Evolutionary conservation across 208 protist species (phyloP).

Genomic region (Jaenimonas drosophilae): DNA sequence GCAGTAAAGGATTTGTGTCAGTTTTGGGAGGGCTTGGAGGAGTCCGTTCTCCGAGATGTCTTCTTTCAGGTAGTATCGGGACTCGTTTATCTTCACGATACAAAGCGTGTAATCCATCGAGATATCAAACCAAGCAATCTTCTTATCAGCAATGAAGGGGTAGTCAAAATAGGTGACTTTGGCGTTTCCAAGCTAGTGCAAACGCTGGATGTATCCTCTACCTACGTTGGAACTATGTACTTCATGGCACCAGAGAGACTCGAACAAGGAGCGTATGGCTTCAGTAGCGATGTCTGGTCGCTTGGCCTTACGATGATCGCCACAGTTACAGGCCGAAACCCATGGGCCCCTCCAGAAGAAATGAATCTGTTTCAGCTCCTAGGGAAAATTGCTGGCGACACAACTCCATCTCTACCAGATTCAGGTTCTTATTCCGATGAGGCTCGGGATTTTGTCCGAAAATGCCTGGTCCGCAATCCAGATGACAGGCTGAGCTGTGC

Average conservation of each 20-base stretch:
- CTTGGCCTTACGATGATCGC: conserved; percentile 85
- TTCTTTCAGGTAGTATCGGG: conserved; percentile 84
- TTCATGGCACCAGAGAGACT: conserved; percentile 92
- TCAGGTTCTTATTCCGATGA: conserved; percentile 48
- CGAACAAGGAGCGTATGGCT: conserved; percentile 84
- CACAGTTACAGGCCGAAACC: conserved; percentile 73
- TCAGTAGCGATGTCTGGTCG: conserved; percentile 90
- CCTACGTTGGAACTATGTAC: conserved; percentile 91
- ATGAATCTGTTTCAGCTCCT: conserved; percentile 85
- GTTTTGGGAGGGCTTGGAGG: conserved; percentile 78
- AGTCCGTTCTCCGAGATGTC: conserved; percentile 65
- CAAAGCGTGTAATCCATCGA: conserved; percentile 89
- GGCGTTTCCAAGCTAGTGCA: conserved; percentile 87
- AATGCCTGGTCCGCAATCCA: conserved; percentile 65
- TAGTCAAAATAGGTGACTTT: conserved; percentile 92
- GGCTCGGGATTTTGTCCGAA: conserved; percentile 62
- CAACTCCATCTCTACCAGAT: conserved; percentile 53
- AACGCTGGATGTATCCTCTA: conserved; percentile 81
- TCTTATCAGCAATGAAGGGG: conserved; percentile 88
- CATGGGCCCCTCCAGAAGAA: conserved; percentile 78
- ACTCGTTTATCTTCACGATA: conserved; percentile 75
- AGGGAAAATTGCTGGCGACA: conserved; percentile 65
- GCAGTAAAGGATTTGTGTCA: conserved; percentile 70
- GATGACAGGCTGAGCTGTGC: conserved; percentile 52
- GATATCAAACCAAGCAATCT: conserved; percentile 97